A percentile compares a stretch with the other conserved stretches of the same genome.
Conservation (phyloP, 768 basidiomycete genomes). For the Psilocybe azurescens region DNA sequence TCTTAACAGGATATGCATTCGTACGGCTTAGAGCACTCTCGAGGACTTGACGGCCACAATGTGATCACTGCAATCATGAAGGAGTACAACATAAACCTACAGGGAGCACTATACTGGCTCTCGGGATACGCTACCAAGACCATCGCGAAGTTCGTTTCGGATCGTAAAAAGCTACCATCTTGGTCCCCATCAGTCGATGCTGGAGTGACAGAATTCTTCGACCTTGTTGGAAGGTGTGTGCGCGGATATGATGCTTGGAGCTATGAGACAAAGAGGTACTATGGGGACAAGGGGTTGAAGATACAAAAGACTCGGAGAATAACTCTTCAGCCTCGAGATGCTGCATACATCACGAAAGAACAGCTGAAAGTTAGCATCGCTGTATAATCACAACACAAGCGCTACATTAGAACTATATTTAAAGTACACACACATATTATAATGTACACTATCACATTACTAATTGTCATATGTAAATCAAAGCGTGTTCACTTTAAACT, state of each 20-base stretch:
- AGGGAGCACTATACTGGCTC: conserved; percentile 44
- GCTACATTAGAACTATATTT: too few species aligned
- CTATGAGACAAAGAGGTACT: conserved; percentile 52
- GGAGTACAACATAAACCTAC: conserved; percentile 40
- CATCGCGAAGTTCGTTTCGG: conserved; percentile 43
- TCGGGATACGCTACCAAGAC: conserved; percentile 41
- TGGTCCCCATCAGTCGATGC: conserved; percentile 46
- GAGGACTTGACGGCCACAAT: conserved; percentile 42
- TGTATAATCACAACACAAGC: background rate
- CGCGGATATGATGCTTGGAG: conserved; percentile 56
- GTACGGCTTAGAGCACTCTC: conserved; percentile 35
- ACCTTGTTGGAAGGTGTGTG: conserved; percentile 57
- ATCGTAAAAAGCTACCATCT: conserved; percentile 40
- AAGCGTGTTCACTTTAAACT: too few species aligned
- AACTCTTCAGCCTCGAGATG: conserved; percentile 16
- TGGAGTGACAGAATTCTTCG: conserved; percentile 37
- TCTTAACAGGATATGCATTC: conserved; percentile 32
- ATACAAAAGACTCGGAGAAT: conserved; percentile 23
- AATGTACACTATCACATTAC: too few species aligned
- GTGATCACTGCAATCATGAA: conserved; percentile 59
- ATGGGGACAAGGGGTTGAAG: conserved; percentile 32
- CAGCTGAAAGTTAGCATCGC: conserved; percentile 14
- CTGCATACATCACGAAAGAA: conserved; percentile 23
- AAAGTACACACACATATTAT: too few species aligned
- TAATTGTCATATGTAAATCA: too few species aligned